Evolutionary conservation across 2,329 filamentous ascomycete species (phyloP).

Genomic region (Dactylonectria estremocensis): DNA sequence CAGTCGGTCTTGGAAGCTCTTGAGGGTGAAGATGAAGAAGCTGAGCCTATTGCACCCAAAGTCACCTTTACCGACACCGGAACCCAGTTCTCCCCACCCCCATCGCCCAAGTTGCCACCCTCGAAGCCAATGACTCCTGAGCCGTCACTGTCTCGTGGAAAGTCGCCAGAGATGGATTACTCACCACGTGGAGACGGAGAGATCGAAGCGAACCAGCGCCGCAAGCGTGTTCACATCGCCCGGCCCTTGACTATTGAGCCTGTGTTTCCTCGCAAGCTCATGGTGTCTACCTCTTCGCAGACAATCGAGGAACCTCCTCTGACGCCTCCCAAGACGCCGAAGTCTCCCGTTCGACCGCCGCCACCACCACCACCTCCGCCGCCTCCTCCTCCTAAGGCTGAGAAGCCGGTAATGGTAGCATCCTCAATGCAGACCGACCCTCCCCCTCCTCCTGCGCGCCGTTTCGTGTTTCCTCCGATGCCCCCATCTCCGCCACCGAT

Average conservation of each 20-base stretch:
- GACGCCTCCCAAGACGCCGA: conserved; percentile 77
- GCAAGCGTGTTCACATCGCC: conserved; percentile 75
- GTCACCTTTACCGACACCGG: conserved; percentile 80
- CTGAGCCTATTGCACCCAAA: conserved; percentile 58
- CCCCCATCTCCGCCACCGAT: conserved; percentile 58
- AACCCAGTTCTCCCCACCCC: conserved; percentile 87
- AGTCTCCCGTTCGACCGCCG: conserved; percentile 61
- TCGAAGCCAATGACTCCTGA: conserved; percentile 61
- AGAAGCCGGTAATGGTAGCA: conserved; percentile 63
- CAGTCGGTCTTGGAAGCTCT: conserved; percentile 69
- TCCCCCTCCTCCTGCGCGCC: conserved; percentile 23
- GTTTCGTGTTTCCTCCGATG: conserved; percentile 30
- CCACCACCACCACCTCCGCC: conserved; percentile 56
- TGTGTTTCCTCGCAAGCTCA: conserved; percentile 57
- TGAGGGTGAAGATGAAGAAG: conserved; percentile 69
- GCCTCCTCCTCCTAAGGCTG: conserved; percentile 50
- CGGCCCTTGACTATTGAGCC: conserved; percentile 67
- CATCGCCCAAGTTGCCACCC: conserved; percentile 73
- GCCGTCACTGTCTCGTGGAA: conserved; percentile 55
- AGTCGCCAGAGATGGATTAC: conserved; percentile 60
- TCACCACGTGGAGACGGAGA: conserved; percentile 66
- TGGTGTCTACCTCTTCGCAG: conserved; percentile 77
- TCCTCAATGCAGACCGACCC: conserved; percentile 75
- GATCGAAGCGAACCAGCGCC: conserved; percentile 81
- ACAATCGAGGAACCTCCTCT: conserved; percentile 71